phyloP scores from a whole-genome alignment of 1,139 yeast species.

The Taiozyma sp. region DNA sequence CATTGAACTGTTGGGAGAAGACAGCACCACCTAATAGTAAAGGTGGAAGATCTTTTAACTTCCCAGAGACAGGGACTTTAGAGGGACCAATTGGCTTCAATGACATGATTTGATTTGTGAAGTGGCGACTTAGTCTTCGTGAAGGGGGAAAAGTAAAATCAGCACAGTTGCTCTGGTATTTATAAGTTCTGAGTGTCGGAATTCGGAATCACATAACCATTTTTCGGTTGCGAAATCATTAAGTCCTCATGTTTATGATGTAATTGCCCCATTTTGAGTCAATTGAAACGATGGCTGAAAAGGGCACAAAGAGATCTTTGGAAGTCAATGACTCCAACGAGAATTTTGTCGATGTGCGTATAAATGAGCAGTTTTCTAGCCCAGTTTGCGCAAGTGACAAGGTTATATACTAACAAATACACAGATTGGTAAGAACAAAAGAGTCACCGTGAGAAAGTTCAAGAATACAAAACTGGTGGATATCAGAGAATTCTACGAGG shows the following conservation, averaged over 20 bases:
- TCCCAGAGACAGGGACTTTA: conserved; percentile 13
- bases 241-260: no score
- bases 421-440: conserved; percentile 62
- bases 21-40: conserved; percentile 84
- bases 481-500: conserved; percentile 77
- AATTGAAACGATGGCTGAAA: neutral
- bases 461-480: conserved; percentile 65
- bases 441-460: conserved; percentile 67
- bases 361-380: neutral
- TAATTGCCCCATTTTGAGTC: no score
- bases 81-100: conserved; percentile 15
- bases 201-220: no score
- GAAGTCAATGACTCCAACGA: conserved; percentile 11
- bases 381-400: no score
- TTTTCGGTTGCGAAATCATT: neutral
- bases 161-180: neutral
- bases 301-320: neutral
- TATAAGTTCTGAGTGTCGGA: no score
- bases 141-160: no score
- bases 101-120: neutral
- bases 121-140: neutral
- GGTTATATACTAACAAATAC: conserved; percentile 1
- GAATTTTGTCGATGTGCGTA: conserved; percentile 12
- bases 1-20: conserved; percentile 72
- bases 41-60: conserved; percentile 35